A percentile compares a stretch with the other conserved stretches of the same genome.
Conservation (phyloP, 768 basidiomycete genomes). For the Suillus occidentalis region DNA sequence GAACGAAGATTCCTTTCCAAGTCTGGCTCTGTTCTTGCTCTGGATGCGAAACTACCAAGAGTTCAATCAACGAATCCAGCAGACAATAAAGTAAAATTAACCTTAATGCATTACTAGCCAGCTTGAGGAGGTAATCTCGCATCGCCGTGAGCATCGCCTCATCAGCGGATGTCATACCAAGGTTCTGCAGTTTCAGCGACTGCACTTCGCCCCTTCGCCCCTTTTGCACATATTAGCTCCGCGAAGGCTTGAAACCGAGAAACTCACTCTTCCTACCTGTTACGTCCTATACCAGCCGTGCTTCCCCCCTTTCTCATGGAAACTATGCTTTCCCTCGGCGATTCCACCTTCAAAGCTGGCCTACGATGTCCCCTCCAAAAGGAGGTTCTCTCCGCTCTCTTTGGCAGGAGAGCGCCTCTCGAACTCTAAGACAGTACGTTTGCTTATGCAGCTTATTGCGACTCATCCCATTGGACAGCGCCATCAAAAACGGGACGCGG, state of each 20-base stretch:
- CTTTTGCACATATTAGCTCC: constrained; percentile 38
- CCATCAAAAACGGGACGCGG: constrained; percentile 80
- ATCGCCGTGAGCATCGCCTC: no score
- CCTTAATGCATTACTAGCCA: constrained; percentile 80
- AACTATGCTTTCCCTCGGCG: constrained; percentile 70
- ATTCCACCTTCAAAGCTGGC: constrained; percentile 51
- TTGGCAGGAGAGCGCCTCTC: no score
- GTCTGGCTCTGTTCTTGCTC: constrained; percentile 62
- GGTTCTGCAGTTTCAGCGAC: constrained; percentile 74
- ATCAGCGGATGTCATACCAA: constrained; percentile 82
- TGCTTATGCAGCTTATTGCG: no score
- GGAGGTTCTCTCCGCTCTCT: constrained; percentile 72
- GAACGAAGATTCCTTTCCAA: constrained; percentile 62
- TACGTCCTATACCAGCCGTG: constrained; percentile 41
- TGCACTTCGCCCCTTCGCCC: constrained; percentile 79
- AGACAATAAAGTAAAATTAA: constrained; percentile 29
- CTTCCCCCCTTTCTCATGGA: constrained; percentile 55
- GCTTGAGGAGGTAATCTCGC: constrained; percentile 84
- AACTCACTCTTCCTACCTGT: constrained; percentile 75
- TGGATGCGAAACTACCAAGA: constrained; percentile 59
- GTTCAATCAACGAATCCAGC: constrained; percentile 7
- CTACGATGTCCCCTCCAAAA: constrained; percentile 73
- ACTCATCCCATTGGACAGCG: constrained; percentile 86
- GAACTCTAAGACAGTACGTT: no score
- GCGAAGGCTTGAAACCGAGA: background rate